These are phyloP conservation scores for Epicoccum sorghinum DNA, from an alignment of 2,329 filamentous ascomycete genomes.

Conservation along the genomic window DNA sequence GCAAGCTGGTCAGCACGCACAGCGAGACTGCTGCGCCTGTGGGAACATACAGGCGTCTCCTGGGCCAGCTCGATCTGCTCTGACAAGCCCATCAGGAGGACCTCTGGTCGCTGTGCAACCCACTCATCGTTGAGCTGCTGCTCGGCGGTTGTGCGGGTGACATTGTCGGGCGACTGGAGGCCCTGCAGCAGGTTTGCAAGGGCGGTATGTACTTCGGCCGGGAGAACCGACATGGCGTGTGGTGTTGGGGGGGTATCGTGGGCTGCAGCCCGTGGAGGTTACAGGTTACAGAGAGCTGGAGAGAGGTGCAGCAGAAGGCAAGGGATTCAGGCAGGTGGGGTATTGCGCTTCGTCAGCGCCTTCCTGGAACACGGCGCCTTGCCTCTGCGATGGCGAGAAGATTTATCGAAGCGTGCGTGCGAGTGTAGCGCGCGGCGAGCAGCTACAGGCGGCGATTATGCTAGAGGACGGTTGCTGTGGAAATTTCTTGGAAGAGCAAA, in stretches of 20 bases:
- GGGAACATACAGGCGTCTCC: slow-evolving; percentile 68
- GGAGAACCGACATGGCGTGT: slow-evolving; percentile 78
- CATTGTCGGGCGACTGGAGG: slow-evolving; percentile 89
- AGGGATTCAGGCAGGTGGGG: slow-evolving; percentile 11
- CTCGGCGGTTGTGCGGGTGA: slow-evolving; percentile 82
- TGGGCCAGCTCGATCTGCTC: slow-evolving; percentile 86
- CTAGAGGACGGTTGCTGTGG: slow-evolving; percentile 11
- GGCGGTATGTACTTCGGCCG: slow-evolving; percentile 81
- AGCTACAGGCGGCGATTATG: slow-evolving; percentile 6
- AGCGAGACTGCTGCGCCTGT: not conserved
- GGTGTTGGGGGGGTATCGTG: slow-evolving; percentile 18
- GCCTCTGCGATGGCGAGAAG: slow-evolving; percentile 7
- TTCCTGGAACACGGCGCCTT: slow-evolving; percentile 1
- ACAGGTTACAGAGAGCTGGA: slow-evolving; percentile 1
- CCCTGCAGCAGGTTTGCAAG: slow-evolving; percentile 85
- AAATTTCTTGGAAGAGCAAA: slow-evolving; percentile 11
- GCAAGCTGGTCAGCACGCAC: slow-evolving; percentile 15
- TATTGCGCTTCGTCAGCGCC: slow-evolving; percentile 10
- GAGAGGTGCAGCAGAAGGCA: slow-evolving; percentile 10
- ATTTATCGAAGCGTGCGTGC: not conserved
- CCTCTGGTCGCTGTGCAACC: slow-evolving; percentile 79
- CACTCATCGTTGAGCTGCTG: slow-evolving; percentile 90
- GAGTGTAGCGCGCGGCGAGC: not conserved
- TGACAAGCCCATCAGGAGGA: slow-evolving; percentile 89
- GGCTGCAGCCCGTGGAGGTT: slow-evolving; percentile 27